phyloP scores from a whole-genome alignment of 371 early-diverging fungal species.

The Mucor irregularis region DNA sequence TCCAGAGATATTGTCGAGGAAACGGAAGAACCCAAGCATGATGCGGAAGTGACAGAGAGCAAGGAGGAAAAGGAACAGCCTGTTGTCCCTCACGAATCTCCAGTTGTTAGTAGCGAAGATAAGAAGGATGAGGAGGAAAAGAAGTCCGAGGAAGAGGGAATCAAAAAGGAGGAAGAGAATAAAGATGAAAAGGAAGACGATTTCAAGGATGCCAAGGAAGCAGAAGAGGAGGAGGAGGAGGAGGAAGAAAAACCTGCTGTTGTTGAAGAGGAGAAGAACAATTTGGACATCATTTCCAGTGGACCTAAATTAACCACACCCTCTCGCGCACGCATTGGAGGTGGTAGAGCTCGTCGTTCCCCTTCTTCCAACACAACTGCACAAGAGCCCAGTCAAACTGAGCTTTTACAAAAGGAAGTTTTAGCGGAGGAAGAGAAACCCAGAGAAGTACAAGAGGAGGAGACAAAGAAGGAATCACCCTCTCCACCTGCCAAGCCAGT shows the following conservation, averaged over 20 bases:
- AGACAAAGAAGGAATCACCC: conserved; percentile 24
- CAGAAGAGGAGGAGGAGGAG: conserved; percentile 11
- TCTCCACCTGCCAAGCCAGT: conserved; percentile 57
- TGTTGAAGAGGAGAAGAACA: conserved; percentile 16
- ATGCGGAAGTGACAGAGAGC: no score
- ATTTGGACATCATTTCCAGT: conserved; percentile 26
- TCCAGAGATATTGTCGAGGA: no score
- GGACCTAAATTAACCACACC: conserved; percentile 49
- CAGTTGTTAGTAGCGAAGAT: no score
- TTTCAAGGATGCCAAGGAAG: conserved; percentile 3
- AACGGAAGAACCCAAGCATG: no score
- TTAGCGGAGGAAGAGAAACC: conserved; percentile 6
- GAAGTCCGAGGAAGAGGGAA: background rate
- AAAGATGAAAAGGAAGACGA: background rate
- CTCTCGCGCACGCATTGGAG: conserved; percentile 30
- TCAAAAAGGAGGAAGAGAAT: background rate
- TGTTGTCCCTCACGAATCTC: background rate
- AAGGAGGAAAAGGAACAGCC: background rate
- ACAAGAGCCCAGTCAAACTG: conserved; percentile 46
- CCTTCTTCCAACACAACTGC: conserved; percentile 23
- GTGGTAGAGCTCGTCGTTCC: conserved; percentile 31
- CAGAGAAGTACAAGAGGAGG: conserved; percentile 23
- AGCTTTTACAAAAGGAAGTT: conserved; percentile 38
- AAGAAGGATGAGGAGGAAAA: background rate
- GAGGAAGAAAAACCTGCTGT: background rate